Evolutionary conservation across 345 rosid genomes (phyloP).

Genomic region (Hypericum androsaemum): DNA sequence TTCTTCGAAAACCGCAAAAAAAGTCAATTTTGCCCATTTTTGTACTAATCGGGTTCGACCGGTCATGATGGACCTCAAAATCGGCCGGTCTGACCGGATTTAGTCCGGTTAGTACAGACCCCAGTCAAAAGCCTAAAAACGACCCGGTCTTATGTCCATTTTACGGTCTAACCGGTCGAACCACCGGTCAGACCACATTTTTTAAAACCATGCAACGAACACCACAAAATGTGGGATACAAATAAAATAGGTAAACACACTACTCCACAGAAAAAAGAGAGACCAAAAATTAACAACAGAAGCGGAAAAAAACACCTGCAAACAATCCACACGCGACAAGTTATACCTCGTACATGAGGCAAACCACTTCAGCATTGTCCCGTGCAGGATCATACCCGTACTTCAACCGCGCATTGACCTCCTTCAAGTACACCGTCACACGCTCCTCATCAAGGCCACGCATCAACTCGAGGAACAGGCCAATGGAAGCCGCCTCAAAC

Average conservation of each 20-base stretch:
- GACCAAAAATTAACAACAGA: background rate
- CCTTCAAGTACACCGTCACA: constrained; percentile 57
- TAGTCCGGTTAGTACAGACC: too few relatives aligned
- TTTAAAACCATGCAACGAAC: too few relatives aligned
- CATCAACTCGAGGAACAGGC: constrained; percentile 71
- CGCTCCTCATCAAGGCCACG: constrained; percentile 74
- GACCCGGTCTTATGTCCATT: too few relatives aligned
- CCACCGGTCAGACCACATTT: too few relatives aligned
- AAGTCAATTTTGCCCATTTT: too few relatives aligned
- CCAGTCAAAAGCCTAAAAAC: too few relatives aligned
- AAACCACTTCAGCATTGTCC: constrained; percentile 68
- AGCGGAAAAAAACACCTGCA: background rate
- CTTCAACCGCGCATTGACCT: constrained; percentile 45
- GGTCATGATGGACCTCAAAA: too few relatives aligned
- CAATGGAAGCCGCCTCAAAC: constrained; percentile 61
- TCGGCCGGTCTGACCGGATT: too few relatives aligned
- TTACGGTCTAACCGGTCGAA: too few relatives aligned
- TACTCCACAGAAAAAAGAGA: background rate
- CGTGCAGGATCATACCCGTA: constrained; percentile 50
- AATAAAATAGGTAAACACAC: background rate
- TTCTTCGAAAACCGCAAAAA: too few relatives aligned
- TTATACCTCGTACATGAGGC: constrained; percentile 86
- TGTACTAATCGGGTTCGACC: too few relatives aligned
- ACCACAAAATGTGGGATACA: background rate
- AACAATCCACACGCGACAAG: background rate